phyloP scores from a whole-genome alignment of 2,329 filamentous ascomycete genomes.

The Colletotrichum australisinense region DNA sequence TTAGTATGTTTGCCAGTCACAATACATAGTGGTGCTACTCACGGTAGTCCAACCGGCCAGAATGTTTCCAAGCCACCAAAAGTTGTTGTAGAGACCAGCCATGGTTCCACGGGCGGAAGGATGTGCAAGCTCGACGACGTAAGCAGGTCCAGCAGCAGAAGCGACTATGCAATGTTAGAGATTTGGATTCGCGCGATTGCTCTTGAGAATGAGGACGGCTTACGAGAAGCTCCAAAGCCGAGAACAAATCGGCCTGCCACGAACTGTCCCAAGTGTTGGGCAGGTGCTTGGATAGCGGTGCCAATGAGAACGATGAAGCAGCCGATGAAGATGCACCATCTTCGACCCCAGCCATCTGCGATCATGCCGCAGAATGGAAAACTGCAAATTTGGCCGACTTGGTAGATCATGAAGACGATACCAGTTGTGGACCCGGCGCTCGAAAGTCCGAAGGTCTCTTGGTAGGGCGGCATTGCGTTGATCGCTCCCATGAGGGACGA shows the following conservation, averaged over 20 bases:
- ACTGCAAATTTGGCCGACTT: constrained; percentile 59
- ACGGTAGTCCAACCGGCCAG: constrained; percentile 53
- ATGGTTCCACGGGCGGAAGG: constrained; percentile 66
- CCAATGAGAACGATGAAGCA: constrained; percentile 59
- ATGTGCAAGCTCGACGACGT: constrained; percentile 72
- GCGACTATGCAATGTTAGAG: constrained; percentile 50
- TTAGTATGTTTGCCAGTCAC: no score
- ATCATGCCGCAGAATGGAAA: constrained; percentile 60
- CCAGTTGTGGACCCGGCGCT: constrained; percentile 58
- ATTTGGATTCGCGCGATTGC: not conserved
- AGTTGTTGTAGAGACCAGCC: constrained; percentile 58
- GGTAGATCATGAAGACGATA: constrained; percentile 57
- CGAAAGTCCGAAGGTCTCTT: constrained; percentile 54
- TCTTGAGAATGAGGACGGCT: not conserved
- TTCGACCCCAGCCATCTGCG: constrained; percentile 61
- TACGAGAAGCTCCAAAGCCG: constrained; percentile 64
- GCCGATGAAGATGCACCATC: constrained; percentile 62
- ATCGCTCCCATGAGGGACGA: constrained; percentile 51
- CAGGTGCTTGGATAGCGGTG: constrained; percentile 54
- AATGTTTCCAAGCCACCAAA: constrained; percentile 48
- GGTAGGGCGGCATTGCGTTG: constrained; percentile 60
- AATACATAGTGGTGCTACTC: not conserved
- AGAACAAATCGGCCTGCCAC: constrained; percentile 47
- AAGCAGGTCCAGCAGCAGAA: constrained; percentile 69
- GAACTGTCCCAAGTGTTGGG: constrained; percentile 60